Percentiles rank a stretch among this genome's conserved stretches.
Evolutionary conservation across 805 yeast genomes (phyloP).

Genomic region (Scheffersomyces coipomensis): DNA sequence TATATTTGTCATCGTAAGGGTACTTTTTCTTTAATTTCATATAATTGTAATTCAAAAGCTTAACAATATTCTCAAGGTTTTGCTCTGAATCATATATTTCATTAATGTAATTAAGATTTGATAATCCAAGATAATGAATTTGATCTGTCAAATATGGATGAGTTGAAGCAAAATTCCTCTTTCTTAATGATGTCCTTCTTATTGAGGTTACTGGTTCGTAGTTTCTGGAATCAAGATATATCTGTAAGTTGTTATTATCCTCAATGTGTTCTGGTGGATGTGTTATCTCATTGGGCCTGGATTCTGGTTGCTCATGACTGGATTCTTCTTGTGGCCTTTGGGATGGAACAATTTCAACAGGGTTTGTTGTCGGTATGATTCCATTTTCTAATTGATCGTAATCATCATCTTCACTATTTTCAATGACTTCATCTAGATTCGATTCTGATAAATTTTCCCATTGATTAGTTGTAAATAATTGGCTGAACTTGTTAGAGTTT

Average conservation of each 20-base stretch:
- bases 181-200: slow-evolving; percentile 27
- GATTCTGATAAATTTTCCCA: slow-evolving; percentile 1
- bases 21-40: slow-evolving; percentile 25
- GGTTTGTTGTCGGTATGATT: not conserved
- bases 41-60: slow-evolving; percentile 35
- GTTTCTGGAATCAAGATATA: slow-evolving; percentile 5
- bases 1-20: slow-evolving; percentile 40
- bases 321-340: not conserved
- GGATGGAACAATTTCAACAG: not conserved
- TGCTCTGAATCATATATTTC: slow-evolving; percentile 34
- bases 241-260: slow-evolving; percentile 7
- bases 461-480: not conserved
- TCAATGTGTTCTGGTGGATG: slow-evolving; percentile 3
- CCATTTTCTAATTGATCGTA: not conserved
- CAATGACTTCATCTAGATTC: slow-evolving; percentile 2
- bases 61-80: slow-evolving; percentile 30
- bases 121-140: slow-evolving; percentile 42
- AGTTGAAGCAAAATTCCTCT: slow-evolving; percentile 42
- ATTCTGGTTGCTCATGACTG: not conserved
- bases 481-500: not conserved
- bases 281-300: not conserved
- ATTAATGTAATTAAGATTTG: slow-evolving; percentile 33
- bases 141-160: slow-evolving; percentile 46
- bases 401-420: slow-evolving; percentile 4
- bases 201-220: slow-evolving; percentile 8